Evolutionary conservation across 495 filamentous ascomycete species (phyloP).

Genomic region (Xylaria bambusicola): DNA sequence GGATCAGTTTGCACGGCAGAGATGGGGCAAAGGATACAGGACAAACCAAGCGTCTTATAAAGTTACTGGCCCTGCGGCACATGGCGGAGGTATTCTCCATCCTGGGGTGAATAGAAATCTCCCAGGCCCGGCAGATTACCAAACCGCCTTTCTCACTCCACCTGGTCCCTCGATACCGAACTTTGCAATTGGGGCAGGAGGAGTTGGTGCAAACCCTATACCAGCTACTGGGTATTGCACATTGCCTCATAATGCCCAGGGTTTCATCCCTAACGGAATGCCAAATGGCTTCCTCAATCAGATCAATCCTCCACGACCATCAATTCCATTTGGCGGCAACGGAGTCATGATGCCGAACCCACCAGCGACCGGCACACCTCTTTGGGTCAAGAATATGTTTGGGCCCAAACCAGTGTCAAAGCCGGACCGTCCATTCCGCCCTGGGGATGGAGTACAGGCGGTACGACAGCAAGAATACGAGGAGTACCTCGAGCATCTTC

Average conservation of each 20-base stretch:
- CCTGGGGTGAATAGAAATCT: slow-evolving; percentile 1
- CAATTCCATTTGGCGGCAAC: background rate
- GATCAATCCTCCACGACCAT: background rate
- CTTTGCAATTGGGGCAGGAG: background rate
- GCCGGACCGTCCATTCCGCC: slow-evolving; percentile 21
- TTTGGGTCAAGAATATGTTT: slow-evolving; percentile 25
- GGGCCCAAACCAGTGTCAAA: slow-evolving; percentile 32
- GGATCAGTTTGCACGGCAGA: slow-evolving; percentile 5
- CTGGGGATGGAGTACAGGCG: slow-evolving; percentile 17
- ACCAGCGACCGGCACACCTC: slow-evolving; percentile 5
- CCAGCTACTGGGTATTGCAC: background rate
- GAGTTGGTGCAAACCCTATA: background rate
- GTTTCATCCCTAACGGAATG: background rate
- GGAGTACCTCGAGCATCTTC: slow-evolving; percentile 43
- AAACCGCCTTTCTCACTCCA: background rate
- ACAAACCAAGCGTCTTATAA: background rate
- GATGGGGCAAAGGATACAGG: background rate
- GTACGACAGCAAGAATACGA: slow-evolving; percentile 45
- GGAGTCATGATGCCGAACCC: background rate
- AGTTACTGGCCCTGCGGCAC: background rate
- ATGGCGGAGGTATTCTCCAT: background rate
- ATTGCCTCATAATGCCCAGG: background rate
- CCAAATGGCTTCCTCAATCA: background rate
- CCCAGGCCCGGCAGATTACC: background rate
- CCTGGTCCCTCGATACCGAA: background rate